Conservation (phyloP, 2,329 filamentous ascomycete genomes). For the Mollisia scopiformis region DNA sequence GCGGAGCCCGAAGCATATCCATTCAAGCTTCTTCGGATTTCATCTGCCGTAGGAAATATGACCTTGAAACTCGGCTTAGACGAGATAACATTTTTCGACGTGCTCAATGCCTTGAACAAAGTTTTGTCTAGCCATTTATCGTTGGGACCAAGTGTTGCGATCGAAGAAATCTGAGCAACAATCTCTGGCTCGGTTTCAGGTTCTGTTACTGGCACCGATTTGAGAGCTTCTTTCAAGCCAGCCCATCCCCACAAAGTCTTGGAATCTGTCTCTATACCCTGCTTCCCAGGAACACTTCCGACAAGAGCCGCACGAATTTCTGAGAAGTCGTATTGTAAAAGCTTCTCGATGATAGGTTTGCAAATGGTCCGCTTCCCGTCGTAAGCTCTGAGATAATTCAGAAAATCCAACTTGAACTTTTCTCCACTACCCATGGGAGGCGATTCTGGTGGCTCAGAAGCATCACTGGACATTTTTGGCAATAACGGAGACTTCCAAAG, state of each 20-base stretch:
- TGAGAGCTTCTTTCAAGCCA: constrained; percentile 63
- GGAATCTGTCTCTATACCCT: constrained; percentile 49
- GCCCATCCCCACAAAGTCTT: constrained; percentile 79
- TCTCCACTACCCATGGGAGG: constrained; percentile 57
- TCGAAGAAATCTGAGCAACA: constrained; percentile 74
- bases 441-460: constrained; percentile 16
- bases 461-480: constrained; percentile 41
- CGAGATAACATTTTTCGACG: constrained; percentile 29
- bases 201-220: constrained; percentile 51
- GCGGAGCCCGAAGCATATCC: constrained; percentile 79
- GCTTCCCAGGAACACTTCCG: constrained; percentile 76
- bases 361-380: constrained; percentile 58
- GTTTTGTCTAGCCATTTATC: constrained; percentile 73
- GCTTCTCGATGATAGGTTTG: constrained; percentile 55
- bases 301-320: constrained; percentile 70
- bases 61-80: constrained; percentile 62
- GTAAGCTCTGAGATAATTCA: constrained; percentile 74
- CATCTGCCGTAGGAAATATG: constrained; percentile 79
- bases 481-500: constrained; percentile 78
- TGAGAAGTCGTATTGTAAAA: constrained; percentile 70
- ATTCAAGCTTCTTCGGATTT: constrained; percentile 76
- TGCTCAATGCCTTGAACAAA: constrained; percentile 55
- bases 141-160: constrained; percentile 74
- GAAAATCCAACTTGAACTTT: constrained; percentile 75
- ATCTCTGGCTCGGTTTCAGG: constrained; percentile 48